phyloP scores from a whole-genome alignment of 2,329 filamentous ascomycete genomes.

The Neocatenulostroma microsporum region DNA sequence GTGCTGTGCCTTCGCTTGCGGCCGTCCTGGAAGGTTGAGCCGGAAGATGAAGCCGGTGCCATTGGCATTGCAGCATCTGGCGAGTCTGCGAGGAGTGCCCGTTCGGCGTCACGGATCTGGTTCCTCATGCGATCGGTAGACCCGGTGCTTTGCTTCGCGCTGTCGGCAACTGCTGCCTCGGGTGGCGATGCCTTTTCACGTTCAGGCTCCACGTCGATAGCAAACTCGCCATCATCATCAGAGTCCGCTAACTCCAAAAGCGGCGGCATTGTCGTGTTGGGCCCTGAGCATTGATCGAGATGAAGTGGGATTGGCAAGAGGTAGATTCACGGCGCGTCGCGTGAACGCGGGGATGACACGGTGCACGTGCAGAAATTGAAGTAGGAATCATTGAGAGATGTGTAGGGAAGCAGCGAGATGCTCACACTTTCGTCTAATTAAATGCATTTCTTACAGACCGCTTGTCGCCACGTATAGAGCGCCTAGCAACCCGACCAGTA shows the following conservation, averaged over 20 bases:
- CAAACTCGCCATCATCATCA: constrained; percentile 15
- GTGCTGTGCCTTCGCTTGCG: constrained; percentile 17
- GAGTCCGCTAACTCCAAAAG: constrained; percentile 13
- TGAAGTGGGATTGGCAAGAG: too few relatives aligned
- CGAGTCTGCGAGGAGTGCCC: constrained; percentile 17
- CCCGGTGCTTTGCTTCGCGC: constrained; percentile 14
- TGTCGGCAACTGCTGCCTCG: constrained; percentile 3
- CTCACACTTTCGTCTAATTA: too few relatives aligned
- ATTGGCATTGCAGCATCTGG: constrained; percentile 6
- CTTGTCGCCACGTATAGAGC: too few relatives aligned
- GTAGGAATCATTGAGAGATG: too few relatives aligned
- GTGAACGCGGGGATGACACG: too few relatives aligned
- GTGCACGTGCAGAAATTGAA: too few relatives aligned
- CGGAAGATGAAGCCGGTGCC: constrained; percentile 4
- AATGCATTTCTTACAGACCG: too few relatives aligned
- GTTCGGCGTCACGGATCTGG: constrained; percentile 19
- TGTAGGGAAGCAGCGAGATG: too few relatives aligned
- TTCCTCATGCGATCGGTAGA: constrained; percentile 19
- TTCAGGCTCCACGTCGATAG: constrained; percentile 8
- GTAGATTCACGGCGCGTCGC: too few relatives aligned
- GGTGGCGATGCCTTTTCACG: neutral
- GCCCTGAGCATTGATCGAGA: too few relatives aligned
- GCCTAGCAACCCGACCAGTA: too few relatives aligned
- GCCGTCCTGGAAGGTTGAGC: constrained; percentile 12
- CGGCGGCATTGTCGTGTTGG: constrained; percentile 3